Conservation (phyloP, 257 asterid genomes). For the Nemophila menziesii region DNA sequence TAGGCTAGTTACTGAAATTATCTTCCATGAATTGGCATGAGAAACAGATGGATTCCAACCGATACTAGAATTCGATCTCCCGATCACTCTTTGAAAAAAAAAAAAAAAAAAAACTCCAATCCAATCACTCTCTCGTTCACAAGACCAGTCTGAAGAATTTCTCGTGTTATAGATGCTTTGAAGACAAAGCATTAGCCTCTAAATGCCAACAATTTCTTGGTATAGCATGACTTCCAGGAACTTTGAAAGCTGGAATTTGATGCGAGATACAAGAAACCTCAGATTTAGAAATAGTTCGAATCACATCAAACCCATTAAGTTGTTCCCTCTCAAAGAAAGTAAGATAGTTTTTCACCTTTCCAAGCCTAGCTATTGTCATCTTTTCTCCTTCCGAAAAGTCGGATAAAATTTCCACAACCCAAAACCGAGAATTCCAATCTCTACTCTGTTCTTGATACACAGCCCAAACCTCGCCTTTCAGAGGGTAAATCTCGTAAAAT, state of each 20-base stretch:
- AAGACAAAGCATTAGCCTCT: conserved; percentile 19
- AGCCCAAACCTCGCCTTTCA: conserved; percentile 21
- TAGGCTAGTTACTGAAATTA: too few species aligned
- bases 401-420: conserved; percentile 11
- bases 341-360: conserved; percentile 10
- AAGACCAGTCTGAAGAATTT: too few species aligned
- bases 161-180: conserved; percentile 1
- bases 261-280: conserved; percentile 16
- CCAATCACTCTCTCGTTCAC: too few species aligned
- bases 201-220: conserved; percentile 18
- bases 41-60: too few species aligned
- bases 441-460: conserved; percentile 13
- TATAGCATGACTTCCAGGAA: conserved; percentile 14
- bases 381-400: conserved; percentile 11
- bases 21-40: too few species aligned
- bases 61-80: too few species aligned
- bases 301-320: conserved; percentile 11
- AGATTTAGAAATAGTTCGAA: conserved; percentile 8
- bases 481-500: conserved; percentile 9
- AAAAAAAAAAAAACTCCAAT: too few species aligned
- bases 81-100: too few species aligned
- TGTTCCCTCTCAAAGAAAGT: conserved; percentile 11
- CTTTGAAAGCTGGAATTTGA: conserved; percentile 8
- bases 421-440: conserved; percentile 3
- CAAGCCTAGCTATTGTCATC: conserved; percentile 11